A percentile compares a stretch with the other conserved stretches of the same genome.
Evolutionary conservation across 2,329 filamentous ascomycete species (phyloP).

Genomic region (Cercospora sp.): DNA sequence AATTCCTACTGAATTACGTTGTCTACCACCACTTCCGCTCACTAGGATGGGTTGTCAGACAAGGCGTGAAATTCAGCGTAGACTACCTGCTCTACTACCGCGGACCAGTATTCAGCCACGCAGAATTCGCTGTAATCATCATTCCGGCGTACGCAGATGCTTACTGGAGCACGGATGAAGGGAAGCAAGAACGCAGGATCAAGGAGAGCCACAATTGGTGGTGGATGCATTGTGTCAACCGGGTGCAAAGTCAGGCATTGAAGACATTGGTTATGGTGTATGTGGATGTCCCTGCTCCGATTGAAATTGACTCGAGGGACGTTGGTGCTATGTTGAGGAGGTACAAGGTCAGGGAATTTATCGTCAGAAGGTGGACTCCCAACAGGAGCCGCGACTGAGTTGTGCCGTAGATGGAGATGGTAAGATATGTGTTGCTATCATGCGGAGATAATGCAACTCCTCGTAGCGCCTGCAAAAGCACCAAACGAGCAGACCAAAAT

Average conservation of each 20-base stretch:
- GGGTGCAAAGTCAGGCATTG: constrained; percentile 83
- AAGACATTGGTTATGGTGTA: constrained; percentile 90
- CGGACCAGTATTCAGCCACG: constrained; percentile 91
- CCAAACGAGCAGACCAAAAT: too few species aligned
- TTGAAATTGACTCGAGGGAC: constrained; percentile 49
- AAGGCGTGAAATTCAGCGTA: constrained; percentile 90
- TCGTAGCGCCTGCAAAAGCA: too few species aligned
- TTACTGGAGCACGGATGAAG: constrained; percentile 62
- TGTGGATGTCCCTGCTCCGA: constrained; percentile 80
- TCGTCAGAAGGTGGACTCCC: constrained; percentile 78
- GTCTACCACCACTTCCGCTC: constrained; percentile 97
- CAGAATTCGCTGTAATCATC: constrained; percentile 85
- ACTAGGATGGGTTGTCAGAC: constrained; percentile 88
- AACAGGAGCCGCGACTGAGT: constrained; percentile 68
- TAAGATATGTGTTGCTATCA: too few species aligned
- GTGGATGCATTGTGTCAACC: constrained; percentile 85
- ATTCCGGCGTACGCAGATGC: constrained; percentile 76
- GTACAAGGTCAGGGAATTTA: constrained; percentile 78
- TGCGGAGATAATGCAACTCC: too few species aligned
- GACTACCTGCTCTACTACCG: constrained; percentile 94
- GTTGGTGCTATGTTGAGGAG: constrained; percentile 63
- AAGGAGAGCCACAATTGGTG: constrained; percentile 62
- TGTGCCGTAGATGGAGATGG: too few species aligned
- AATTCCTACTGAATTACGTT: constrained; percentile 81
- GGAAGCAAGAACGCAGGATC: constrained; percentile 48